A percentile compares a stretch with the other conserved stretches of the same genome.
Conservation (phyloP, 2,329 filamentous ascomycete genomes). For the Acrocalymma vagum region DNA sequence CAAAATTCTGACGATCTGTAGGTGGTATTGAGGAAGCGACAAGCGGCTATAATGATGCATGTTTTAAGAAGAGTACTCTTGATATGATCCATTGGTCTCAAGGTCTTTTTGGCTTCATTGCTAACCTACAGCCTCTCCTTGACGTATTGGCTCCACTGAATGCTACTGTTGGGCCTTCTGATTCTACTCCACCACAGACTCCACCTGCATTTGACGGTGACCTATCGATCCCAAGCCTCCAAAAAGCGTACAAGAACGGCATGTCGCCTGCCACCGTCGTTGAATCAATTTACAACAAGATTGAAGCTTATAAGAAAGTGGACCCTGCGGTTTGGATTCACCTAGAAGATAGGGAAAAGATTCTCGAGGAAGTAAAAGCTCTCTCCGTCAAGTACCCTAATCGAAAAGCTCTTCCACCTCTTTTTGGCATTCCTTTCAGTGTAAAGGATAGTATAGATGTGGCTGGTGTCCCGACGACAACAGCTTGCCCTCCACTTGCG, state of each 20-base stretch:
- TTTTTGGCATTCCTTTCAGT: conserved; percentile 66
- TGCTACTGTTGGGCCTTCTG: background rate
- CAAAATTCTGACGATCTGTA: conserved; percentile 35
- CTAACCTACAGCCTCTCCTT: conserved; percentile 52
- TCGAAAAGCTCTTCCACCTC: conserved; percentile 53
- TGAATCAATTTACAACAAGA: conserved; percentile 55
- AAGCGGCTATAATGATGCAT: conserved; percentile 56
- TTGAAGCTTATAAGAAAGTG: conserved; percentile 57
- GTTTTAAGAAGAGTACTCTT: conserved; percentile 57
- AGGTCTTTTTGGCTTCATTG: conserved; percentile 61
- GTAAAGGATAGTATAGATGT: conserved; percentile 67
- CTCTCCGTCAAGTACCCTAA: conserved; percentile 52
- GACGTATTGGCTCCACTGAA: conserved; percentile 30
- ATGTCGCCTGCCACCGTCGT: conserved; percentile 55
- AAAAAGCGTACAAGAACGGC: conserved; percentile 54
- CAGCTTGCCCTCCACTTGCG: conserved; percentile 59
- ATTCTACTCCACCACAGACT: conserved; percentile 42
- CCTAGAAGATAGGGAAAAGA: conserved; percentile 49
- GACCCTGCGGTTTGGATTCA: conserved; percentile 63
- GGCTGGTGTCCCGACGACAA: conserved; percentile 59
- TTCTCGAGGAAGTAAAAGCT: conserved; percentile 51
- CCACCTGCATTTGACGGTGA: conserved; percentile 51
- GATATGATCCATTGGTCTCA: conserved; percentile 62
- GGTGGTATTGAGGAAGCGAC: conserved; percentile 54
- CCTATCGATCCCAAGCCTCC: conserved; percentile 54